Percentiles rank a stretch among this genome's conserved stretches.
phyloP scores from a whole-genome alignment of 441 rosid species.

The Gossypium schwendimanii region DNA sequence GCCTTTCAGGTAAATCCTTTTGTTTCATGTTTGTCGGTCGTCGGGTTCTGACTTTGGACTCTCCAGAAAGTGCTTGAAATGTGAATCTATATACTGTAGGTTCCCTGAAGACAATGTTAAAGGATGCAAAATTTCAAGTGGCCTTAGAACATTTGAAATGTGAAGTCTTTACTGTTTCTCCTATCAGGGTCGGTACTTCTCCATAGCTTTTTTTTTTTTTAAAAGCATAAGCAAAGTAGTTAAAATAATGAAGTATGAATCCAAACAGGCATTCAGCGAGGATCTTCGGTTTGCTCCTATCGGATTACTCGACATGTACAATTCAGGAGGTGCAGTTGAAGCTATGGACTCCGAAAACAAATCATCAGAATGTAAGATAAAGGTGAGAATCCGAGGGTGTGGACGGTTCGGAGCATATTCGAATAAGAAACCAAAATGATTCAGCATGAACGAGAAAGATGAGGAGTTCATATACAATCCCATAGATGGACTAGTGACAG shows the following conservation, averaged over 20 bases:
- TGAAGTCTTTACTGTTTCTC: constrained; percentile 45
- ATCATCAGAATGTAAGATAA: constrained; percentile 20
- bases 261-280: constrained; percentile 31
- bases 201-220: not conserved
- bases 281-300: constrained; percentile 44
- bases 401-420: constrained; percentile 53
- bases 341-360: constrained; percentile 21
- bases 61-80: not conserved
- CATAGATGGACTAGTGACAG: constrained; percentile 36
- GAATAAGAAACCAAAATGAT: constrained; percentile 32
- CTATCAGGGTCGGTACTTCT: constrained; percentile 30
- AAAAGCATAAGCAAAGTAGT: no score
- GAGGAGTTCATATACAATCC: constrained; percentile 32
- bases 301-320: constrained; percentile 60
- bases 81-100: constrained; percentile 17
- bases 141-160: constrained; percentile 32
- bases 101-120: constrained; percentile 25
- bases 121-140: constrained; percentile 27
- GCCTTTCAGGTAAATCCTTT: constrained; percentile 27
- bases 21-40: not conserved
- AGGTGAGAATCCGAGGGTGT: constrained; percentile 34
- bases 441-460: constrained; percentile 32
- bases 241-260: not conserved
- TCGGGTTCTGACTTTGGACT: not conserved
- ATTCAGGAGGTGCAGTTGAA: constrained; percentile 64